phyloP scores from a whole-genome alignment of 352 stramenopile genomes.

The Phytophthora megakarya region DNA sequence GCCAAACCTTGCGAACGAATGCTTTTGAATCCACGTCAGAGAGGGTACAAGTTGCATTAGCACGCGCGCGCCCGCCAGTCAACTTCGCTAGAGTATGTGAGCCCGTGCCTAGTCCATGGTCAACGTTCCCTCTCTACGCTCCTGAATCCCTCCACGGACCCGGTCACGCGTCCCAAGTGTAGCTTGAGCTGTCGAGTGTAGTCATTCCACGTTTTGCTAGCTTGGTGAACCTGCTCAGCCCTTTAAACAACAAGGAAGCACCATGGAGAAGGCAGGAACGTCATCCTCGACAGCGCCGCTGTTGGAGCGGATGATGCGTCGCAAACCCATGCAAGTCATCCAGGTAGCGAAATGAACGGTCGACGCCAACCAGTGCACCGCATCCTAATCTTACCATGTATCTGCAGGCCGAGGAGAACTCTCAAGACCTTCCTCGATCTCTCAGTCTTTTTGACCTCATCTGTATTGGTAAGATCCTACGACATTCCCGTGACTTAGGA shows the following conservation, averaged over 20 bases:
- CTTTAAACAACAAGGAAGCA: conserved; percentile 11
- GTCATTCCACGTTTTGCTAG: conserved; percentile 34
- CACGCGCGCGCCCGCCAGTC: conserved; percentile 10
- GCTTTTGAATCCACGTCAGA: conserved; percentile 6
- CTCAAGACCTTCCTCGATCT: conserved; percentile 44
- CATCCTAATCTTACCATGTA: background rate
- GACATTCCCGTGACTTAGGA: background rate
- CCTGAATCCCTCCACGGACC: conserved; percentile 15
- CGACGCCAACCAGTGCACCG: background rate
- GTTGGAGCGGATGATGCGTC: conserved; percentile 42
- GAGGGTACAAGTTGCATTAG: conserved; percentile 22
- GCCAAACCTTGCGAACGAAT: conserved; percentile 19
- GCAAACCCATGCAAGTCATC: conserved; percentile 59
- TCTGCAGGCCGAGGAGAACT: conserved; percentile 43
- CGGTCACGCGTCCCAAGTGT: background rate
- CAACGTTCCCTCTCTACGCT: conserved; percentile 20
- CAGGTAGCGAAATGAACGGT: background rate
- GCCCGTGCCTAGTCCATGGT: conserved; percentile 29
- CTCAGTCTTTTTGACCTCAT: conserved; percentile 82
- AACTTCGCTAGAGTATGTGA: conserved; percentile 20
- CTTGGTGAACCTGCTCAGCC: conserved; percentile 11
- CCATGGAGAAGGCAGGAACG: conserved; percentile 26
- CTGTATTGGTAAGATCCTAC: conserved; percentile 50
- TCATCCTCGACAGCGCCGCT: conserved; percentile 18
- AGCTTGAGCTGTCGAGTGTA: conserved; percentile 5